These are phyloP conservation scores for Eragrostis tef DNA, from an alignment of 202 grass and related monocot species.

Conservation along the genomic window DNA sequence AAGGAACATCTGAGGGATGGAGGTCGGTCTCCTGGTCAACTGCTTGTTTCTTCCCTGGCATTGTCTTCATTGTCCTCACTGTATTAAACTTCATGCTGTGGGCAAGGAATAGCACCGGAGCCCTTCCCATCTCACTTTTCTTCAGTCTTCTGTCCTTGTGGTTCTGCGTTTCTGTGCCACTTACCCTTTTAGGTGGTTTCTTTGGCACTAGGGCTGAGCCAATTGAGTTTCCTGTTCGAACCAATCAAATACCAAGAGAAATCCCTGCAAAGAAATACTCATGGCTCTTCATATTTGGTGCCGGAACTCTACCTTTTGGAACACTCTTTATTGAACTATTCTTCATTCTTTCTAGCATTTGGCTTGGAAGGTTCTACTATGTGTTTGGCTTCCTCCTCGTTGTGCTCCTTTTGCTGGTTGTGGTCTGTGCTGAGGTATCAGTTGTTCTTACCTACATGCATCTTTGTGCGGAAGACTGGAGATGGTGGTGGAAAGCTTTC, in stretches of 20 bases:
- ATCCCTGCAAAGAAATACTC: constrained; percentile 81
- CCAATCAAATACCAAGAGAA: constrained; percentile 93
- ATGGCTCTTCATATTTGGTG: constrained; percentile 79
- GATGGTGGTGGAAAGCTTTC: constrained; percentile 98
- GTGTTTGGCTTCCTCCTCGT: constrained; percentile 90
- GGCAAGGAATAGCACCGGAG: constrained; percentile 80
- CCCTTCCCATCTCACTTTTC: constrained; percentile 87
- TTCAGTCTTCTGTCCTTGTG: constrained; percentile 79
- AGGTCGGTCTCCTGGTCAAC: constrained; percentile 85
- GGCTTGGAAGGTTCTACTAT: constrained; percentile 92
- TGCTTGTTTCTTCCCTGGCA: constrained; percentile 88
- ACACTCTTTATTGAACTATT: constrained; percentile 93
- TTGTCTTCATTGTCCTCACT: constrained; percentile 80
- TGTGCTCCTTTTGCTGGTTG: constrained; percentile 74
- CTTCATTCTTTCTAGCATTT: constrained; percentile 95
- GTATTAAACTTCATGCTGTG: constrained; percentile 85
- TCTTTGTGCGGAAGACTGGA: constrained; percentile 88
- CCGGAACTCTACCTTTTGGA: constrained; percentile 88
- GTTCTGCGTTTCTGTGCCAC: constrained; percentile 95
- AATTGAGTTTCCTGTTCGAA: constrained; percentile 84
- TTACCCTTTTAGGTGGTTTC: constrained; percentile 90
- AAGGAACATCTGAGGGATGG: constrained; percentile 82
- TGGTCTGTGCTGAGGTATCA: constrained; percentile 91
- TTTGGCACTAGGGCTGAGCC: constrained; percentile 67
- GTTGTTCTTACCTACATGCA: constrained; percentile 97